Base-by-base conservation (phyloP, 495 filamentous ascomycete genomes). In the Terfezia claveryi region DNA sequence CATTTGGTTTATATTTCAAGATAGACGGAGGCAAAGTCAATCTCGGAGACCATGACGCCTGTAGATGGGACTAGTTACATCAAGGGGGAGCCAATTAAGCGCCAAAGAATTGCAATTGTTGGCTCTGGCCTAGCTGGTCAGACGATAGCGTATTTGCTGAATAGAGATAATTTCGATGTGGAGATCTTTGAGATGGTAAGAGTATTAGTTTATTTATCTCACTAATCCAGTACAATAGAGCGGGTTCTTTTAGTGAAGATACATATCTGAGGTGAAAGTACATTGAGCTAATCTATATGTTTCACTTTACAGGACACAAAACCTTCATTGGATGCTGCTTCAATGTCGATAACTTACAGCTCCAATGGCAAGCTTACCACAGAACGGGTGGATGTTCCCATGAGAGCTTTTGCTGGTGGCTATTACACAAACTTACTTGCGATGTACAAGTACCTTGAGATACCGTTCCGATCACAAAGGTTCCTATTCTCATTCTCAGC, bases 71-170 rank as follows among this genome's bases (percentile, higher is more conserved):
- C 27, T 32, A 2, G 27, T 32, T 32, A 32, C 27, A 32, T 32
- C 27, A 32, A 32, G 27, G 27, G 27, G 27, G 27, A 7, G 27
- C 4, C 7, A 32, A 32, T 32, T 32, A 52, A 36, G 38, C 56
- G 53, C 10, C 32, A 66, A 56, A 61, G 56, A 20, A 70, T 74
- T 36, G 73, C 74, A 37, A 66, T 79, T 38, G 63, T 79, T 16
- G 74, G 76, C 54, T 73, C 73, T 8, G 75, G 76, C 8, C 69
- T 79, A 67, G 74, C 76, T 1, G 76, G 76, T 10, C 65, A 78
- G 55, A 71, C 72, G 12, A 68, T 68, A 0, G 73, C 74, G 3
- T 71, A 74, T 55, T 64, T 78, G 32, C 66, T 78, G 8, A 58
- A 69, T n/a, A 62, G 62, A 14, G 73, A 77, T 59, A n/a, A 73